Evolutionary conservation across 2,329 filamentous ascomycete species (phyloP), one percentile per base, ranked within the genome.

Genomic region (Madurella mycetomatis): DNA sequence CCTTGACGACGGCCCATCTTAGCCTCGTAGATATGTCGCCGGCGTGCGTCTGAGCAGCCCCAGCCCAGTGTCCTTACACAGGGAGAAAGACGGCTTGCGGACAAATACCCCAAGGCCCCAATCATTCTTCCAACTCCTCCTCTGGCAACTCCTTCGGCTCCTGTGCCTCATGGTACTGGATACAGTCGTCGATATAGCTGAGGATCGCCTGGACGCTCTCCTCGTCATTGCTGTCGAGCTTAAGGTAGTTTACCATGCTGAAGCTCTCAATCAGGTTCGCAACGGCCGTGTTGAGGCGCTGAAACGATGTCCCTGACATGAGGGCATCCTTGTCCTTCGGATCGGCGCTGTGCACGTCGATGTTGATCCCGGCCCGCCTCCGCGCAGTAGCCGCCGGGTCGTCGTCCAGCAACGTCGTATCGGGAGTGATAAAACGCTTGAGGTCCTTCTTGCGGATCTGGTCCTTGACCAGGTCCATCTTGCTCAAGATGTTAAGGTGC

Each of bases 381-480:
- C 66, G 68, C 70, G 69, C 69, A 64, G 72, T 65, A 58, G 84
- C 81, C 2, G 80, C 74, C 0, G 86, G 85, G 66, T 92, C 88
- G 62, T 94, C 90, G 59, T 96, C 88, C 42, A 99, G 75, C 44
- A 96, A 74, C 18, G 83, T 83, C 4, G 86, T 83, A 67, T 97
- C 92, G 1, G 94, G 91, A 50, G 92, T 90, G 53, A 95, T 76
- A 67, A 96, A 99, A 18, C 90, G 82, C 74, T 95, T 95, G 56
- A 99, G 70, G 64, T 97, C 91, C 70, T 87, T 87, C 71, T 90
- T 90, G 55, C 86, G 85, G 25, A 97, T 82, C 71, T 94, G 89
- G 40, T 89, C 90, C 69, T 94, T 94, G 62, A 97, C 85, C 57
- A 97, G 81, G 69, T 99, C 94, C 92, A 97, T 97, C 75, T 99